Base-by-base conservation (phyloP, 345 rosid species). In the Lenwebbia sp. region DNA sequence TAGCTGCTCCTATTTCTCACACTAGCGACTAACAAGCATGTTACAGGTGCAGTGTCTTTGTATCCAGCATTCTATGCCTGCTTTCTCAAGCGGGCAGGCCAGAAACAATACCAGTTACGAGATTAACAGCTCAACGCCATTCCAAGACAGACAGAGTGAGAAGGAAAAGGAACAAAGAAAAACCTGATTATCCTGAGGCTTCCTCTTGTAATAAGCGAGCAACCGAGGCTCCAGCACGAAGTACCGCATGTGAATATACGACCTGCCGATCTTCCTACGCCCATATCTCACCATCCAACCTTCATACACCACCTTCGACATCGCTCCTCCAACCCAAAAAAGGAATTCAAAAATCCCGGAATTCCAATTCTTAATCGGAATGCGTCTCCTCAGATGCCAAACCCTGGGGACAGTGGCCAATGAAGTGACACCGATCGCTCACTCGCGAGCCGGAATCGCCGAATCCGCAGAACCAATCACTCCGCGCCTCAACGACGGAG, bases 201-300 rank as follows among this genome's bases (percentile, higher is more conserved):
- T 98, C 93, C 84, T 94, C 98, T 98, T 98, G 97, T 98, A 96
- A 87, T 95, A 98, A 84, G 99, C 97, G 56, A 98, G 94, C 88
- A 98, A 96, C 62, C 98, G 95, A 41, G 98, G 92, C 84, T 94
- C 99, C 83, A 98, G 94, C 55, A 98, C 96, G 90, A 98, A 98
- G 87, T 94, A 96, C 88, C 99, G 92, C 99, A 94, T 98, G 83
- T 98, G 99, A 88, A 98, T 96, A 83, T 92, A 98, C 28, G 99
- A 96, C 90, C 98, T 86, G 23, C 98, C 99, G 93, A 98, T 98
- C 95, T 93, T 98, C 89, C 98, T 94, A 86, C 99, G 92, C 84
- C 99, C 99, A 84, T 96, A 96, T 85, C 99, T 91, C 89, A 98
- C 99, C 99, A 96, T 98, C 99, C 99, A 98, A 85, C 99, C 99